These are phyloP conservation scores for Colletotrichum sp. DNA, from an alignment of 2,329 filamentous ascomycete species.

Conservation along the genomic window DNA sequence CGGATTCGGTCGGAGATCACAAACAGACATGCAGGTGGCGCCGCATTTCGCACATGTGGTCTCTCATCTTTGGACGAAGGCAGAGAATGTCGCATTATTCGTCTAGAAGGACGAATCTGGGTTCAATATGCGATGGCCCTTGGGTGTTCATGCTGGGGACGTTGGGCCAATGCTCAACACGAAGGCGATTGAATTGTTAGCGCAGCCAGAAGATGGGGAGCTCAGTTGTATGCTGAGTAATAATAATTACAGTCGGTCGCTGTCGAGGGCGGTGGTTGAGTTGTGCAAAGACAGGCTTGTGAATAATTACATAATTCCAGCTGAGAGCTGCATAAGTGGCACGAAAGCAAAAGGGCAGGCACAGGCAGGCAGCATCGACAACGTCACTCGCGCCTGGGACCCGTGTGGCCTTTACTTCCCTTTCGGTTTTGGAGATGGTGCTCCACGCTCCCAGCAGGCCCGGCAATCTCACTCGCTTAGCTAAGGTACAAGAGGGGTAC, in stretches of 20 bases:
- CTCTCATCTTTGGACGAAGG: background rate
- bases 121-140: background rate
- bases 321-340: background rate
- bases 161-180: background rate
- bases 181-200: background rate
- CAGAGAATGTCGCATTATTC: background rate
- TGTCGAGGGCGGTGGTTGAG: background rate
- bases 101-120: background rate
- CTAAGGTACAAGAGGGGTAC: constrained; percentile 25
- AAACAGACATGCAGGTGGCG: constrained; percentile 3
- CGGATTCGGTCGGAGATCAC: constrained; percentile 7
- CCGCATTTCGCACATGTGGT: background rate
- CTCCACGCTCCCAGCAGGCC: constrained; percentile 7
- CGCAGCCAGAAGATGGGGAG: background rate
- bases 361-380: constrained; percentile 38
- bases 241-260: background rate
- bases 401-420: constrained; percentile 1
- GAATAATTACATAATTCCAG: constrained; percentile 3
- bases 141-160: background rate
- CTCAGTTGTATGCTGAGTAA: background rate
- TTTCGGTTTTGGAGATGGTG: background rate
- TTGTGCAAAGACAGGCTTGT: background rate
- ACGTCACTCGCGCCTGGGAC: constrained; percentile 32
- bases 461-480: constrained; percentile 17
- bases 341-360: background rate